A percentile compares a stretch with the other conserved stretches of the same genome.
phyloP scores from a whole-genome alignment of 345 rosid species.

The Arabis hirsuta region DNA sequence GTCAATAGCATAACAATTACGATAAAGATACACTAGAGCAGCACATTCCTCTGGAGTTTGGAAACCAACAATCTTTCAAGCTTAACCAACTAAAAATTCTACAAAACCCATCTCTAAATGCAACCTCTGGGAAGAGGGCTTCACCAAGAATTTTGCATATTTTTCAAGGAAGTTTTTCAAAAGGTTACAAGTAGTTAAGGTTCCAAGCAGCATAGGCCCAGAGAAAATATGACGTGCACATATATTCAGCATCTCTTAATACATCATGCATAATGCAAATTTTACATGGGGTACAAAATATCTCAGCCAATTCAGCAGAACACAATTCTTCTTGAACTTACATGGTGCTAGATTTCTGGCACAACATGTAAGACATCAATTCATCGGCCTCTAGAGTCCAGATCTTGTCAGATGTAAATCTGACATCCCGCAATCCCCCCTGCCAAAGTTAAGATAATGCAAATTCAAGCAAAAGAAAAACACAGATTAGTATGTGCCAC shows the following conservation, averaged over 20 bases:
- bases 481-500: conserved; percentile 16
- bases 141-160: conserved; percentile 7
- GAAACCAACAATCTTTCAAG: conserved; percentile 19
- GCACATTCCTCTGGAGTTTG: not conserved
- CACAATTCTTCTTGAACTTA: conserved; percentile 51
- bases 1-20: conserved; percentile 24
- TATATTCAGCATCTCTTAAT: conserved; percentile 9
- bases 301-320: conserved; percentile 30
- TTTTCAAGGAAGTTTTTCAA: no score
- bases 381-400: conserved; percentile 73
- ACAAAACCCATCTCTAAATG: conserved; percentile 25
- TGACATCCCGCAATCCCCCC: conserved; percentile 81
- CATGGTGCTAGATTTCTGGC: conserved; percentile 50
- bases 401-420: conserved; percentile 68
- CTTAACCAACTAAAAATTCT: conserved; percentile 12
- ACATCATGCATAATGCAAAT: conserved; percentile 11
- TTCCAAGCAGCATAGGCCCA: conserved; percentile 22
- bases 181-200: not conserved
- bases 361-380: conserved; percentile 54
- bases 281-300: conserved; percentile 22
- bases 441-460: conserved; percentile 37
- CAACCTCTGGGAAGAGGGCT: conserved; percentile 26
- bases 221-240: conserved; percentile 13
- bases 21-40: conserved; percentile 16
- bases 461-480: conserved; percentile 24